These are phyloP conservation scores for Fragosphaeria purpurea DNA, from an alignment of 2,329 filamentous ascomycete species.

Conservation along the genomic window DNA sequence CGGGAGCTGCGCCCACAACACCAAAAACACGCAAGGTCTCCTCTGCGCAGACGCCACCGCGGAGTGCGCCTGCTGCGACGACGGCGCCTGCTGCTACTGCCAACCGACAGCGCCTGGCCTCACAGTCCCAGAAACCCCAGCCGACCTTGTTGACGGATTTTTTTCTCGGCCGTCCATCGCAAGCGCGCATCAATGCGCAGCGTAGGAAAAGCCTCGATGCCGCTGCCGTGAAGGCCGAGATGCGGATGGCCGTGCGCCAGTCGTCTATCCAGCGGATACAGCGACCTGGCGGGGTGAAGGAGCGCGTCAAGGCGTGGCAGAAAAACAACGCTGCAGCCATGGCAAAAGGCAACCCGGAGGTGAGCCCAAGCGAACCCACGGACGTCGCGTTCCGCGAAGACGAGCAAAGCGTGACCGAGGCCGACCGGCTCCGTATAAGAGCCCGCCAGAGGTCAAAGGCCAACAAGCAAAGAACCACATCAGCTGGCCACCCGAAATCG, in stretches of 20 bases:
- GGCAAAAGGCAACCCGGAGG: conserved; percentile 38
- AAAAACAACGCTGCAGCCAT: conserved; percentile 61
- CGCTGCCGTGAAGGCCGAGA: conserved; percentile 41
- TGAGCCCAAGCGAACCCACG: conserved; percentile 46
- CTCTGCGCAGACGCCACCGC: conserved; percentile 24
- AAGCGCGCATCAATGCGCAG: conserved; percentile 41
- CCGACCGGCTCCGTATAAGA: conserved; percentile 49
- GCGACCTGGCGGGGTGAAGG: conserved; percentile 58
- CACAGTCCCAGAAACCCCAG: conserved; percentile 32
- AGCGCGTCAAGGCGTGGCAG: conserved; percentile 79
- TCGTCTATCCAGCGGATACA: conserved; percentile 48
- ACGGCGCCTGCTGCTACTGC: conserved; percentile 18
- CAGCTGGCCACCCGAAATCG: too few species aligned
- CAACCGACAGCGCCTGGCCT: conserved; percentile 15
- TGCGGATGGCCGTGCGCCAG: conserved; percentile 46
- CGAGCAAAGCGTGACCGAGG: conserved; percentile 50
- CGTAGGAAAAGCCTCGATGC: conserved; percentile 49
- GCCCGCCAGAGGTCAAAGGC: conserved; percentile 34
- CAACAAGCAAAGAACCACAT: background rate
- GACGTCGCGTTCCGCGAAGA: conserved; percentile 53
- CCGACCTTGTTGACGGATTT: conserved; percentile 48
- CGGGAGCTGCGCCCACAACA: conserved; percentile 16
- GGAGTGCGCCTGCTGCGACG: conserved; percentile 31
- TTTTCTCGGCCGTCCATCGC: conserved; percentile 45
- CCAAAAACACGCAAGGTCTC: conserved; percentile 18